Evolutionary conservation across 768 basidiomycete species (phyloP), one percentile per base, ranked within the genome.

Genomic region (Solioccasus polychromus): DNA sequence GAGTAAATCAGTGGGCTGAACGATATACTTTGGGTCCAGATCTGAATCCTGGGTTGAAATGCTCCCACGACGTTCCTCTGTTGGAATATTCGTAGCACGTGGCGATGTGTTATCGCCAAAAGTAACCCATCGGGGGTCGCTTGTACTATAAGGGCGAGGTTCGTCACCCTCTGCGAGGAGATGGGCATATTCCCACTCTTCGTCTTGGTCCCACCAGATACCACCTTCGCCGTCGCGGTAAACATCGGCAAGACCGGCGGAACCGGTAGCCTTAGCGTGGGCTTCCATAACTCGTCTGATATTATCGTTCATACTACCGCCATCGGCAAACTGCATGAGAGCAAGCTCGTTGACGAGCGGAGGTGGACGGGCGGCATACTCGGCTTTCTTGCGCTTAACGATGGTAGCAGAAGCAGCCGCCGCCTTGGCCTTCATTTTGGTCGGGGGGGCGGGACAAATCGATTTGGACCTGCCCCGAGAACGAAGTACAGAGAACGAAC

Each of bases 151-250:
- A 32, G 58, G 52, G 20, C 51, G 47, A 48, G 54, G 50, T 24
- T 58, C 62, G 11, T 66, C 59, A 12, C 68, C 60, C 20, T 68
- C 71, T 35, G 64, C 68, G 24, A 88, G 71, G 8, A 88, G 73
- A 45, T 78, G 81, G 12, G 73, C 69, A 51, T 80, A 85, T 57
- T 88, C 86, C 73, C 76, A 71, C 55, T 82, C 77, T 61, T 88
- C 86, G 10, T 84, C 83, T 43, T 75, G 77, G 53, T 88, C 86
- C 71, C 77, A 74, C 83, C 85, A 88, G 12, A 87, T 42, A 0
- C 78, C 76, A 19, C 83, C 84, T 20, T 74, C 69, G 0, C 66
- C 80, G 44, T 88, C 84, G 15, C 80, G 72, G 62, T 77, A 77
- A 3, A 83, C 75, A 39, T 76, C 80, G 1, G 69, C 72, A 11